Percentiles rank a stretch among this genome's conserved stretches.
Evolutionary conservation across 441 rosid genomes (phyloP).

Genomic region (Populus hybrid): DNA sequence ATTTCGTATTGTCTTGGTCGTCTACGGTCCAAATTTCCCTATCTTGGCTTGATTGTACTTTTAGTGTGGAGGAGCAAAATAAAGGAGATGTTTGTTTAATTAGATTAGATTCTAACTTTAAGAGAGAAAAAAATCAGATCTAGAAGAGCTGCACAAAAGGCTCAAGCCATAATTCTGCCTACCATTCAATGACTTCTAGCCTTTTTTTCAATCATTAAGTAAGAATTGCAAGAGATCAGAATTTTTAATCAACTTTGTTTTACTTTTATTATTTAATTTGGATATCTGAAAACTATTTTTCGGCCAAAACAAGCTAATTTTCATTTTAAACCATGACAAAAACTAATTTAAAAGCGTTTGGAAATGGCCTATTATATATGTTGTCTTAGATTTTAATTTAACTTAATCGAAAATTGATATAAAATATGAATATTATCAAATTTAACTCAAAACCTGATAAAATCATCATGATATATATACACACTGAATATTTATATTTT

Average conservation of each 20-base stretch:
- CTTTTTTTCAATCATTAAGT: not conserved
- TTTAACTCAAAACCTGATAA: too few relatives aligned
- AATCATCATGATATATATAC: too few relatives aligned
- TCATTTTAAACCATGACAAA: too few relatives aligned
- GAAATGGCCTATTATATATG: too few relatives aligned
- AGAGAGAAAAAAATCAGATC: not conserved
- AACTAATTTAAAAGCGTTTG: too few relatives aligned
- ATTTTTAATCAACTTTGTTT: not conserved
- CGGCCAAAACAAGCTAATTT: not conserved
- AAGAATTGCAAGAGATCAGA: not conserved
- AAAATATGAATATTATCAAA: too few relatives aligned
- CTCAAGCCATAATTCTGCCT: not conserved
- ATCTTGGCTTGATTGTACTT: not conserved
- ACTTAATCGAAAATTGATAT: too few relatives aligned
- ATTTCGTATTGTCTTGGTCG: not conserved
- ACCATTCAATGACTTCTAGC: not conserved
- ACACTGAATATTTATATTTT: too few relatives aligned
- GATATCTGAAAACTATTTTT: not conserved
- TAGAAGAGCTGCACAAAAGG: not conserved
- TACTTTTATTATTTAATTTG: not conserved
- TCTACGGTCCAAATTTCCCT: not conserved
- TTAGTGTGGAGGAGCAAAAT: not conserved
- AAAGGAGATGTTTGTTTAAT: not conserved
- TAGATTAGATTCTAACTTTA: not conserved
- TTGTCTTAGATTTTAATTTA: too few relatives aligned